Evolutionary conservation across 495 filamentous ascomycete genomes (phyloP).

Genomic region (Xylaria acuta): DNA sequence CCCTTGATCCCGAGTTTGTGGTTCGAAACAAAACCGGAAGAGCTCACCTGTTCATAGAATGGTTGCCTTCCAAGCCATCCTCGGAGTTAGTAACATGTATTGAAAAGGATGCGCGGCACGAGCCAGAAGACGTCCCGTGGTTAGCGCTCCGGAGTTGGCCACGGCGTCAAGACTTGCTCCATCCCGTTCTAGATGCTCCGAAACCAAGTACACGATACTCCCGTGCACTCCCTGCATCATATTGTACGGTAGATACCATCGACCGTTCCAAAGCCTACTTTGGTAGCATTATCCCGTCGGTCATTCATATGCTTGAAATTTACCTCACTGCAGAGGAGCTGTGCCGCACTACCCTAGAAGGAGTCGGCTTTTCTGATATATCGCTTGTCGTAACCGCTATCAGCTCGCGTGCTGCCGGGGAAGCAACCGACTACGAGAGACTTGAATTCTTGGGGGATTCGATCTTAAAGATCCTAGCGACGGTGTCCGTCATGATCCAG

Average conservation of each 20-base stretch:
- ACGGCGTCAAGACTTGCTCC: conserved; percentile 67
- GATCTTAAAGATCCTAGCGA: conserved; percentile 79
- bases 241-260: conserved; percentile 57
- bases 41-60: conserved; percentile 42
- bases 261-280: conserved; percentile 68
- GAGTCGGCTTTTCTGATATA: conserved; percentile 60
- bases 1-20: conserved; percentile 33
- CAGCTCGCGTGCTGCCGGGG: conserved; percentile 66
- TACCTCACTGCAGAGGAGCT: conserved; percentile 68
- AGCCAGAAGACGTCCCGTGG: conserved; percentile 51
- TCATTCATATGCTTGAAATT: conserved; percentile 72
- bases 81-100: conserved; percentile 33
- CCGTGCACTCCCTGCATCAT: conserved; percentile 41
- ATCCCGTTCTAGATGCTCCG: conserved; percentile 36
- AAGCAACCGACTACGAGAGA: conserved; percentile 76
- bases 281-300: conserved; percentile 75
- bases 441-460: conserved; percentile 90
- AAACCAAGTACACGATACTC: conserved; percentile 40
- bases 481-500: conserved; percentile 69
- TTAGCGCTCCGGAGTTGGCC: conserved; percentile 59
- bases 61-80: conserved; percentile 48
- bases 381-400: conserved; percentile 75
- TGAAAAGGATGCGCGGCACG: conserved; percentile 34
- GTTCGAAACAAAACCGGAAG: conserved; percentile 40
- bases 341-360: conserved; percentile 63